phyloP scores from a whole-genome alignment of 768 basidiomycete genomes.

The Coprinopsis sp. region DNA sequence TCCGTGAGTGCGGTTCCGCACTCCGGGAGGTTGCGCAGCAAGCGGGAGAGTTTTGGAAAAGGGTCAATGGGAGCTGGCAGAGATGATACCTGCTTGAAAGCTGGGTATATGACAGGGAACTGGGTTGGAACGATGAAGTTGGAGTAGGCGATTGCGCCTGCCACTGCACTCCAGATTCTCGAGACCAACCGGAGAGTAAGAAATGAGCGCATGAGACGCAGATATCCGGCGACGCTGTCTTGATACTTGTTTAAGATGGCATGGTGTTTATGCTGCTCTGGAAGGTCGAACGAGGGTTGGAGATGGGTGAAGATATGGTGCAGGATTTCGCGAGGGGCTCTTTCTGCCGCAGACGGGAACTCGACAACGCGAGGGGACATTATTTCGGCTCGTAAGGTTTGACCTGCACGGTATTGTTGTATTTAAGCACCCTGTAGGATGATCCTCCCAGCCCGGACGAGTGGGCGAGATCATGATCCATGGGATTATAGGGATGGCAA shows the following conservation, averaged over 20 bases:
- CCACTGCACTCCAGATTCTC: slow-evolving; percentile 4
- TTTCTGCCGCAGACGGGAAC: background rate
- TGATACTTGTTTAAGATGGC: slow-evolving; percentile 1
- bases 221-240: slow-evolving; percentile 4
- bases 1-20: background rate
- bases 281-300: slow-evolving; percentile 4
- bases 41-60: background rate
- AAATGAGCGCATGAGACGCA: background rate
- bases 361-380: too few species aligned
- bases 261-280: background rate
- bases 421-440: too few species aligned
- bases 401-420: too few species aligned
- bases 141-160: background rate
- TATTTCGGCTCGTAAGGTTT: too few species aligned
- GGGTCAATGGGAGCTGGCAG: background rate
- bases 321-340: slow-evolving; percentile 1
- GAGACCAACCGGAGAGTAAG: slow-evolving; percentile 4
- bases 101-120: slow-evolving; percentile 2
- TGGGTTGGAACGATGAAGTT: slow-evolving; percentile 6
- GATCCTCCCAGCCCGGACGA: too few species aligned
- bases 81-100: too few species aligned
- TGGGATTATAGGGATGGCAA: too few species aligned
- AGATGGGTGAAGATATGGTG: background rate
- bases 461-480: too few species aligned
- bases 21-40: background rate